Base-by-base conservation (phyloP, 306 rosid species). In the Glycine soja region DNA sequence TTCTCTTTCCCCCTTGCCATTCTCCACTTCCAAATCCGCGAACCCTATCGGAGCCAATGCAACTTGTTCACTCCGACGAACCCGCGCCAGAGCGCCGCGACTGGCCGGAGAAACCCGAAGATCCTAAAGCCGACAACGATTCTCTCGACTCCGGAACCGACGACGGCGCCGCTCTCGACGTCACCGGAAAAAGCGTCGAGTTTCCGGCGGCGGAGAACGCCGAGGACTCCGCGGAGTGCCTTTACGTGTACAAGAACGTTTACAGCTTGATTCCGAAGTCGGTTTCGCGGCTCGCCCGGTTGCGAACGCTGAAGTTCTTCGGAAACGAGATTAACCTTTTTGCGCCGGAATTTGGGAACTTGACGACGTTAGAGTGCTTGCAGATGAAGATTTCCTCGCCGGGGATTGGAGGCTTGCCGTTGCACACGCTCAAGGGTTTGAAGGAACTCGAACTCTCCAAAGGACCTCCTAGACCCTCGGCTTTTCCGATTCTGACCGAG, bases 401-500 rank as follows among this genome's bases (percentile, higher is more conserved):
- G 6, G 94, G 89, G 30, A 88, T 96, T 53, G 97, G 98, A 75
- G 98, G 98, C 66, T 82, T 96, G 85, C 92, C 89, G 0, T 85
- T 93, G 83, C 86, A 88, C 68, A 85, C 80, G 76, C 81, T 96
- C 73, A 80, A 84, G 57, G 89, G 87, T 66, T 87, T 96, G 88
- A 96, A 91, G 84, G 97, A 93, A 89, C 98, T 96, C 45, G 97
- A 96, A 87, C 92, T 96, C 50, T 90, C 97, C 5, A 96, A 88
- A 83, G 90, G 87, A 57, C 99, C 97, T 24, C 89, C 95, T 0
- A 82, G 97, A 34, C 92, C 98, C 42, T 93, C 98, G 16, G 91
- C 97, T 7, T 91, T 93, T 57, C 93, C 91, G 3, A 90, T 92
- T 16, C 70, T 96, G 66, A 81, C 92, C 36, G 93, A 93, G 83